Base-by-base conservation (phyloP, 23 red algal species). In the Gracilaria gracilis region DNA sequence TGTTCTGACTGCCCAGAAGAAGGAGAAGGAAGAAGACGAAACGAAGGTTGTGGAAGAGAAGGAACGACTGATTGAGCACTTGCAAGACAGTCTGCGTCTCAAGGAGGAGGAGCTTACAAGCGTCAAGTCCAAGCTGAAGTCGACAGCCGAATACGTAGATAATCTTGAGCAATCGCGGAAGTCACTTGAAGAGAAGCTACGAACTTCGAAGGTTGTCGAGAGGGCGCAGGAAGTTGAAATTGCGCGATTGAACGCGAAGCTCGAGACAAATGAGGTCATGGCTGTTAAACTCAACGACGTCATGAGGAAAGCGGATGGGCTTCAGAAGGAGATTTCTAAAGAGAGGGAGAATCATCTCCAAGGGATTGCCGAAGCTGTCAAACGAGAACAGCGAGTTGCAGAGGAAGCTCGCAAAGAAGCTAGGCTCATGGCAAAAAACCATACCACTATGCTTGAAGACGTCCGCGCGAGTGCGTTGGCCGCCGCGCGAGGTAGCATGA, bases 151-250 rank as follows among this genome's bases (percentile, higher is more conserved):
- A 51, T 33, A 77, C n/a, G 46, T 81, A 1, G 53, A 65, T 6
- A 49, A 54, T 49, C 57, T 79, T 50, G 53, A 79, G 75, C 74
- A 81, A 24, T 70, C 73, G 21, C 42, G 54, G 15, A 80, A 64
- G 28, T 59, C 76, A 19, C 54, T 75, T 9, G 59, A 90, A 75
- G 84, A 88, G 35, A 66, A 67, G 28, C 32, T 90, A 4, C 54
- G 74, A 31, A 57, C 87, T 24, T 51, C 51, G 5, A 75, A 66
- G 39, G 87, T 90, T 40, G 74, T 90, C 25, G 71, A 71, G 40
- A 79, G 58, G 61, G 87, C 87, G n/a, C 87, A 90, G 42, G 87
- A 90, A 72, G 75, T 90, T 42, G 87, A 90, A 28, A 67, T 90
- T 29, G 87, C 87, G 17, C 53, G 76, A 54, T 40, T 90, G 47